These are phyloP conservation scores for Hypoxylon sp. DNA, from an alignment of 2,329 filamentous ascomycete genomes.

Conservation along the genomic window DNA sequence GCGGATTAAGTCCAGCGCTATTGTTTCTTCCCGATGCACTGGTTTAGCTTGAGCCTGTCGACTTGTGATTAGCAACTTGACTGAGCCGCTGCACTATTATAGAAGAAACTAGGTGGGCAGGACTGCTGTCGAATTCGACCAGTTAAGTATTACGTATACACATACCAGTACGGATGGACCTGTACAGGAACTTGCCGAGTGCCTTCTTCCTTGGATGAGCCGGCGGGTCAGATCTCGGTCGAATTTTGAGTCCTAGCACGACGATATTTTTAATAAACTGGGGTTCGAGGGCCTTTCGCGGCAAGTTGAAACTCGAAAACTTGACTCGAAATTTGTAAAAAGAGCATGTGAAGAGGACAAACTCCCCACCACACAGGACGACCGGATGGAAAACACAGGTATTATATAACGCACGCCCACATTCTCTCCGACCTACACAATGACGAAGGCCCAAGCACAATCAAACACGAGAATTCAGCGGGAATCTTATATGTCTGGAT, in stretches of 20 bases:
- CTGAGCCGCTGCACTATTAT: not conserved
- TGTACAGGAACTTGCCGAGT: conserved; percentile 29
- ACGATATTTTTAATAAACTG: conserved; percentile 36
- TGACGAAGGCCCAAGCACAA: conserved; percentile 2
- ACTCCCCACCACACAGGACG: conserved; percentile 15
- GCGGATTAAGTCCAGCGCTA: conserved; percentile 14
- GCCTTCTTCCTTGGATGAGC: conserved; percentile 12
- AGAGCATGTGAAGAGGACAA: conserved; percentile 36
- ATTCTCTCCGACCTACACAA: conserved; percentile 5
- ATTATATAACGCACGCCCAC: conserved; percentile 14
- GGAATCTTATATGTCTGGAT: conserved; percentile 16
- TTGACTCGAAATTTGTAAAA: conserved; percentile 24
- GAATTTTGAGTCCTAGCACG: conserved; percentile 36
- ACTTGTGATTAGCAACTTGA: conserved; percentile 11
- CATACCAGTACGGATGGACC: conserved; percentile 21
- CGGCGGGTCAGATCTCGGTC: conserved; percentile 36
- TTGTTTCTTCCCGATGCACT: conserved; percentile 21
- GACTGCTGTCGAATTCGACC: conserved; percentile 10
- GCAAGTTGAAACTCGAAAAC: conserved; percentile 27
- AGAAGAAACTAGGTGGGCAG: conserved; percentile 16
- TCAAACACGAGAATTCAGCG: conserved; percentile 14
- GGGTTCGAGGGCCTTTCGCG: conserved; percentile 28
- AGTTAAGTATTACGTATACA: conserved; percentile 31
- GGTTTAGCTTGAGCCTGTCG: not conserved
- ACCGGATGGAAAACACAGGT: conserved; percentile 11